phyloP scores from a whole-genome alignment of 257 asterid species.

The Solanum piurae region DNA sequence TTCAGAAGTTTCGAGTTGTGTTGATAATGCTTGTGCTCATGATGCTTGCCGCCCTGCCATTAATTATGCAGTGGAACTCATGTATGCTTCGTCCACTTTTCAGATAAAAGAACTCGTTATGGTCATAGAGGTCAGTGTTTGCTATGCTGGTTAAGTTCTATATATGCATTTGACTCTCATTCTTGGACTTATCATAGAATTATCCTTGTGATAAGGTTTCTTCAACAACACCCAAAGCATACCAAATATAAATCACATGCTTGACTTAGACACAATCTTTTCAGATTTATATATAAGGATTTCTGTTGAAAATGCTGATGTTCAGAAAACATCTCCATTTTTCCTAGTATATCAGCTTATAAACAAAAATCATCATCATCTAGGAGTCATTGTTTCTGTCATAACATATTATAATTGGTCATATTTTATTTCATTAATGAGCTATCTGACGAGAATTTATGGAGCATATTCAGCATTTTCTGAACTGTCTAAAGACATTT shows the following conservation, averaged over 20 bases:
- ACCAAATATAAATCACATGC: not conserved
- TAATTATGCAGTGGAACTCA: constrained; percentile 62
- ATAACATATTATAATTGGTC: not conserved
- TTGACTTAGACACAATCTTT: not conserved
- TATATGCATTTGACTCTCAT: not conserved
- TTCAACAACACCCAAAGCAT: not conserved
- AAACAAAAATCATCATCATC: not conserved
- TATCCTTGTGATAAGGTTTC: not conserved
- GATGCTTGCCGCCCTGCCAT: constrained; percentile 87
- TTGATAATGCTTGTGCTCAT: constrained; percentile 66
- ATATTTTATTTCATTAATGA: not conserved
- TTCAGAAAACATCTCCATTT: not conserved
- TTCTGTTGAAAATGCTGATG: not conserved
- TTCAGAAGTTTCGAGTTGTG: constrained; percentile 66
- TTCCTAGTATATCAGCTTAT: not conserved
- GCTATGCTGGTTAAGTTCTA: not conserved
- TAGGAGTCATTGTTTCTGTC: not conserved
- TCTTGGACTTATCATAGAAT: not conserved
- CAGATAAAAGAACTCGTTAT: constrained; percentile 70
- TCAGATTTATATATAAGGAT: not conserved
- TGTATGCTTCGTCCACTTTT: constrained; percentile 72
- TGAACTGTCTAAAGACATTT: not conserved
- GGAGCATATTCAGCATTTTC: not conserved
- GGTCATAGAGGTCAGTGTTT: constrained; percentile 50
- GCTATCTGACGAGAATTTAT: not conserved